Conservation (phyloP, 495 filamentous ascomycete genomes). For the Glutinoglossum americanum region DNA sequence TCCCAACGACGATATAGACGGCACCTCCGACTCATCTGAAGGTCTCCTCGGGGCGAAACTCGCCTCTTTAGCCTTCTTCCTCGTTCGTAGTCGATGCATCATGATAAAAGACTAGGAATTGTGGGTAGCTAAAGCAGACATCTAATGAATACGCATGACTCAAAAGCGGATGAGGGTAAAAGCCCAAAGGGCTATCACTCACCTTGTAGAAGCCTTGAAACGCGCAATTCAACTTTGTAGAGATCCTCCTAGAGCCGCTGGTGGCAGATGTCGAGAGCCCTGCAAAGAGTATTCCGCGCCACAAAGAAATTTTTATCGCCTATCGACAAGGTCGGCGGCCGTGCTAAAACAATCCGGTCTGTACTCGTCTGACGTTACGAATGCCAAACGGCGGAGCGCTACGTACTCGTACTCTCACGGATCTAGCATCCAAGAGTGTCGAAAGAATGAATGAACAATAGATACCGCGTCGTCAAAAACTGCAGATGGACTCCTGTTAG, state of each 20-base stretch:
- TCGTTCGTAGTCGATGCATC: constrained; percentile 18
- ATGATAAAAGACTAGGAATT: background rate
- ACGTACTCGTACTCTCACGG: background rate
- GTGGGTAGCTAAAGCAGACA: background rate
- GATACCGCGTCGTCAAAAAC: background rate
- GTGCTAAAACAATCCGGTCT: background rate
- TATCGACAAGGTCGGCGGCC: background rate
- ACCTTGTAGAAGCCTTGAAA: background rate
- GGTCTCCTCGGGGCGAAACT: constrained; percentile 14
- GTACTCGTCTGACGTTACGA: no score
- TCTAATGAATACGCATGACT: background rate
- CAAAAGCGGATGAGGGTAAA: background rate
- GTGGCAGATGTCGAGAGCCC: background rate
- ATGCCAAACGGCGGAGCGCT: background rate
- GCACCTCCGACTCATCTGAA: constrained; percentile 16
- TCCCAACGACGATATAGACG: constrained; percentile 14
- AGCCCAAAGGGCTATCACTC: background rate
- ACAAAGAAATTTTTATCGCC: background rate
- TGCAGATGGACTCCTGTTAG: background rate
- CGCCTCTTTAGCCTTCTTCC: constrained; percentile 14
- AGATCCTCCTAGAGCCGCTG: background rate
- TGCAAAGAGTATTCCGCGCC: background rate
- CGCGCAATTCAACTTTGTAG: background rate
- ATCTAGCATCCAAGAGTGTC: background rate
- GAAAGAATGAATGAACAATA: background rate